A percentile compares a stretch with the other conserved stretches of the same genome.
phyloP scores from a whole-genome alignment of 164 flowering plant species.

The Chimonanthus salicifolius region DNA sequence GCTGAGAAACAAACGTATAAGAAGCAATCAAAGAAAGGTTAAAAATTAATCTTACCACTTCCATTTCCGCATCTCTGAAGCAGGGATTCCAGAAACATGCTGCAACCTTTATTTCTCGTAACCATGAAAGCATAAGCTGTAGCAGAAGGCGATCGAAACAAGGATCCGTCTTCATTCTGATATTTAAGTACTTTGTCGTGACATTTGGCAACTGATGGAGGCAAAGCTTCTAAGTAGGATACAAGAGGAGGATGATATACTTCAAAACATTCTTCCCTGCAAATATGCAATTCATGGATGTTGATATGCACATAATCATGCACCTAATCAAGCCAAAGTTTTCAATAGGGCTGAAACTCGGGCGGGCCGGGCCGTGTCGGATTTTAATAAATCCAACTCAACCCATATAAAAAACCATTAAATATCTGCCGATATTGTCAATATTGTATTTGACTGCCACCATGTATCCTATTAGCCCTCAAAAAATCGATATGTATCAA shows the following conservation, averaged over 20 bases:
- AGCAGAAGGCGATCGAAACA: slow-evolving; percentile 44
- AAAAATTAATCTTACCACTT: slow-evolving; percentile 21
- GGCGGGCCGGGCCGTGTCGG: too few relatives aligned
- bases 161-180: slow-evolving; percentile 30
- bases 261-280: slow-evolving; percentile 23
- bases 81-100: slow-evolving; percentile 24
- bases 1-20: neutral
- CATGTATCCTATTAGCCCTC: neutral
- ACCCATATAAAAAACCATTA: too few relatives aligned
- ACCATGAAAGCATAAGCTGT: slow-evolving; percentile 34
- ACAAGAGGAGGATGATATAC: slow-evolving; percentile 17
- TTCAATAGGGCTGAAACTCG: neutral
- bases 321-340: too few relatives aligned
- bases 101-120: slow-evolving; percentile 21
- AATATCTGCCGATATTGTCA: too few relatives aligned
- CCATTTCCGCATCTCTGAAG: slow-evolving; percentile 26
- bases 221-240: slow-evolving; percentile 32
- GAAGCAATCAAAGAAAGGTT: neutral
- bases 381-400: too few relatives aligned
- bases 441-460: too few relatives aligned
- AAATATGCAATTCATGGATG: too few relatives aligned
- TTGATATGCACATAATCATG: neutral
- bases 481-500: neutral
- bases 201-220: slow-evolving; percentile 11
- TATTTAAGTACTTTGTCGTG: slow-evolving; percentile 13